Evolutionary conservation across 768 basidiomycete genomes (phyloP).

Genomic region (Hygrophorus pudorinus): DNA sequence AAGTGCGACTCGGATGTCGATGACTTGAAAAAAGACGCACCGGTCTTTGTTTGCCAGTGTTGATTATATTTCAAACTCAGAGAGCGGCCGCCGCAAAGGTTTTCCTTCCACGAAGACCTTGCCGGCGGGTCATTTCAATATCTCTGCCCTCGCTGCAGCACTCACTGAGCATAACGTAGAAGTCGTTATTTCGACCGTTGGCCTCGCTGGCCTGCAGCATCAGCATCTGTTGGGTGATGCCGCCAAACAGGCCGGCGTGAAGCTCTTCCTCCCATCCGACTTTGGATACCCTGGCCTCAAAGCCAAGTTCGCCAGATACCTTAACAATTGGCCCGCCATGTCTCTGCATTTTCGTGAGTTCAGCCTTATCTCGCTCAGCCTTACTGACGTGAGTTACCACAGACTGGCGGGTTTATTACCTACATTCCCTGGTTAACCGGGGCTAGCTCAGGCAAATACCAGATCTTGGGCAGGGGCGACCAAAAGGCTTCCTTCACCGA

Average conservation of each 20-base stretch:
- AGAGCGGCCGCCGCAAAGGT: too few relatives aligned
- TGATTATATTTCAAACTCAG: too few relatives aligned
- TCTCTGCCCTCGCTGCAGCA: constrained; percentile 15
- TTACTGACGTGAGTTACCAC: background rate
- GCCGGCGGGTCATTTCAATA: constrained; percentile 4
- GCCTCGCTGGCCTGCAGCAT: constrained; percentile 15
- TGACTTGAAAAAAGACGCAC: too few relatives aligned
- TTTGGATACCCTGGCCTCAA: constrained; percentile 14
- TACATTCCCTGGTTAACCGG: constrained; percentile 20
- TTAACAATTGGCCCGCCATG: background rate
- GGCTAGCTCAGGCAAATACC: constrained; percentile 17
- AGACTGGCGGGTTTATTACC: constrained; percentile 26
- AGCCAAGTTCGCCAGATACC: background rate
- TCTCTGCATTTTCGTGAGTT: background rate
- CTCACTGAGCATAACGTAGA: constrained; percentile 22
- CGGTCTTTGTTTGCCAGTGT: too few relatives aligned
- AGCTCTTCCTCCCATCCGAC: constrained; percentile 29
- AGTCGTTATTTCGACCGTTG: constrained; percentile 24
- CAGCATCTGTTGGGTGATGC: constrained; percentile 21
- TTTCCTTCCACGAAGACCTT: too few relatives aligned
- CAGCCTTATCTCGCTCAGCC: background rate
- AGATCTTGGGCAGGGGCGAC: constrained; percentile 15
- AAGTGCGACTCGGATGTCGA: too few relatives aligned
- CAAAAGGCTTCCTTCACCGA: constrained; percentile 18
- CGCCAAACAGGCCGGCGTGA: constrained; percentile 25